Conservation (phyloP, 164 flowering plant genomes). For the Platanus orientalis region DNA sequence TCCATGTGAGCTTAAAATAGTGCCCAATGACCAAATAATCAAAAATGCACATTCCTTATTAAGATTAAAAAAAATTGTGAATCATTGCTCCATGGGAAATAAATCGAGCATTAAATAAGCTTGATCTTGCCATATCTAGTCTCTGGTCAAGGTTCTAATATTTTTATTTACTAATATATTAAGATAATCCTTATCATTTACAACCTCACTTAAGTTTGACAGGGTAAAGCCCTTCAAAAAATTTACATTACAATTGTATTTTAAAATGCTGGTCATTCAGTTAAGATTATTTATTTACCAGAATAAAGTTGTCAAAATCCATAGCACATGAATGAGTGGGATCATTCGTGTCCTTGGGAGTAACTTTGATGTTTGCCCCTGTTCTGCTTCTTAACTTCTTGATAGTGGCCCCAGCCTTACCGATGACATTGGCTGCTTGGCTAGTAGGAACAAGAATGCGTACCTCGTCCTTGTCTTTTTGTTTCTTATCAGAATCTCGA, state of each 20-base stretch:
- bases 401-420: slow-evolving; percentile 80
- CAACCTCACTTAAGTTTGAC: too few relatives aligned
- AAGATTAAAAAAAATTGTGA: too few relatives aligned
- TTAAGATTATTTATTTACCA: slow-evolving; percentile 44
- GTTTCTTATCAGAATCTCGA: slow-evolving; percentile 47
- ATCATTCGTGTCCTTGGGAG: slow-evolving; percentile 64
- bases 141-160: too few relatives aligned
- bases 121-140: too few relatives aligned
- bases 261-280: neutral
- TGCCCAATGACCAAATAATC: too few relatives aligned
- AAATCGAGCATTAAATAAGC: too few relatives aligned
- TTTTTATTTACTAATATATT: too few relatives aligned
- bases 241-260: neutral
- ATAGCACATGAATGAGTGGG: slow-evolving; percentile 84
- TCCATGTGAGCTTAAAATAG: too few relatives aligned
- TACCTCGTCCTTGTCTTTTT: slow-evolving; percentile 63
- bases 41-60: too few relatives aligned
- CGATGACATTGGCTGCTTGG: slow-evolving; percentile 89
- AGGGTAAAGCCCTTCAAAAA: neutral
- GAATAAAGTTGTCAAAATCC: slow-evolving; percentile 86
- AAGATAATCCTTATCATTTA: too few relatives aligned
- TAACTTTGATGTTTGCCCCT: slow-evolving; percentile 53
- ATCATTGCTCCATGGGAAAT: too few relatives aligned
- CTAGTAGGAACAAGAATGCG: slow-evolving; percentile 86
- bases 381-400: slow-evolving; percentile 77